Evolutionary conservation across 305 asterid species (phyloP).

Genomic region (Fraxinus nigra): DNA sequence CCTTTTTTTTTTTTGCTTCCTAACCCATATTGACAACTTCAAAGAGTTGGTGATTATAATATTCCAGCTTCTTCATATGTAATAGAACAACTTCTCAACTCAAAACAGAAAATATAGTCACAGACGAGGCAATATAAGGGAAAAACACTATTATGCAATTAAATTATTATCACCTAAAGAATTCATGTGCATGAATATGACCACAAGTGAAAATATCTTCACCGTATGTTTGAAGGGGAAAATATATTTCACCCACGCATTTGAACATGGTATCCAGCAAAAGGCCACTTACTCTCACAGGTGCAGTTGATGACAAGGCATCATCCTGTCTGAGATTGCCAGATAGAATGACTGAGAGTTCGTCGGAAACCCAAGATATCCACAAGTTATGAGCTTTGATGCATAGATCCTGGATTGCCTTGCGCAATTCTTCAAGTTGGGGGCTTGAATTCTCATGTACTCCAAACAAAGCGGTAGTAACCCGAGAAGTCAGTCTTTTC

Average conservation of each 20-base stretch:
- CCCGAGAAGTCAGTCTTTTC: conserved; percentile 66
- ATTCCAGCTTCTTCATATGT: background rate
- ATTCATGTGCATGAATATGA: conserved; percentile 1
- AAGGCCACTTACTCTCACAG: conserved; percentile 65
- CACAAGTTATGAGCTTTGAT: conserved; percentile 81
- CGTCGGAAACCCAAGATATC: conserved; percentile 85
- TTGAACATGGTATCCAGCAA: conserved; percentile 4
- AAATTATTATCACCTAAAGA: conserved; percentile 6
- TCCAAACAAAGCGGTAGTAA: conserved; percentile 68
- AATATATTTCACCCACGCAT: conserved; percentile 15
- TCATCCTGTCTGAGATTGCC: conserved; percentile 70
- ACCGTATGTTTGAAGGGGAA: conserved; percentile 8
- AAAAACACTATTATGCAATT: conserved; percentile 3
- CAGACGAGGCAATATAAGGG: conserved; percentile 3
- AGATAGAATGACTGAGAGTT: conserved; percentile 61
- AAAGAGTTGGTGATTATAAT: background rate
- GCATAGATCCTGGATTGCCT: conserved; percentile 74
- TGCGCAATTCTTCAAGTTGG: conserved; percentile 75
- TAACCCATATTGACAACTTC: background rate
- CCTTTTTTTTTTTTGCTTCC: background rate
- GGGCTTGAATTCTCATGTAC: conserved; percentile 72
- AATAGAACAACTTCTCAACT: background rate
- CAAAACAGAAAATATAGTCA: background rate
- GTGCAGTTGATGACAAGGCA: conserved; percentile 70
- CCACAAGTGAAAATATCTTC: background rate